Evolutionary conservation across 768 basidiomycete genomes (phyloP), one percentile per base, ranked within the genome.

Genomic region (Suillus hirtellus): DNA sequence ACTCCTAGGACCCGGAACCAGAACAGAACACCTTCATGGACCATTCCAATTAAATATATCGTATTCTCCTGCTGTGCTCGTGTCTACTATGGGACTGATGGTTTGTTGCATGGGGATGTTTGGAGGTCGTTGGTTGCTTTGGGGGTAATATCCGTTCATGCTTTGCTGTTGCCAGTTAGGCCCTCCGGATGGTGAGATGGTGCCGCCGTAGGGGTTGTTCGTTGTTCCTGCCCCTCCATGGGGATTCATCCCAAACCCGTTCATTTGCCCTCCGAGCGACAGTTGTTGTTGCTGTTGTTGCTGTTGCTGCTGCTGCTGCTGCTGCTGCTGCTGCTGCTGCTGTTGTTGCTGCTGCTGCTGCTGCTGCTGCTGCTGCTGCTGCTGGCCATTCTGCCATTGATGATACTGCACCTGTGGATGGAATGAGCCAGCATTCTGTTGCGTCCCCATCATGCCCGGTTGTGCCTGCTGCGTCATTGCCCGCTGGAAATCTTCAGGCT

Each of bases 11-110:
- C 49, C 66, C 66, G 67, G 55, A 42, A 24, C 17, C 46, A 27
- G 35, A 61, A 53, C 27, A 62, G 58, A 61, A 63, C 65, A 59
- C 68, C 8, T 9, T 69, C 72, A 77, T 78, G 74, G 80, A 62
- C 78, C 77, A 67, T 75, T 79, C 84, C 87, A 88, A 70, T 84
- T 85, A 72, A 87, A 85, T 65, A 86, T 74, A 65, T 86, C 86
- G 67, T 84, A 83, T 61, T 87, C 87, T 68, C 71, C 87, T 68
- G 71, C 78, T 43, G 79, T 77, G 61, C 76, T 72, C 69, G 77
- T 78, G 69, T 84, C 84, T 68, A 71, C 71, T 61, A 76, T 73
- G 63, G 79, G 77, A 61, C 71, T 75, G 65, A 79, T 78, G 69
- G 79, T 78, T 74, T 79, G 80, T 58, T 82, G 82, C 15, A 72